Percentiles rank a stretch among this genome's conserved stretches.
These are phyloP conservation scores for Vanilla planifolia DNA, from an alignment of 106 monocot genomes.

Conservation along the genomic window DNA sequence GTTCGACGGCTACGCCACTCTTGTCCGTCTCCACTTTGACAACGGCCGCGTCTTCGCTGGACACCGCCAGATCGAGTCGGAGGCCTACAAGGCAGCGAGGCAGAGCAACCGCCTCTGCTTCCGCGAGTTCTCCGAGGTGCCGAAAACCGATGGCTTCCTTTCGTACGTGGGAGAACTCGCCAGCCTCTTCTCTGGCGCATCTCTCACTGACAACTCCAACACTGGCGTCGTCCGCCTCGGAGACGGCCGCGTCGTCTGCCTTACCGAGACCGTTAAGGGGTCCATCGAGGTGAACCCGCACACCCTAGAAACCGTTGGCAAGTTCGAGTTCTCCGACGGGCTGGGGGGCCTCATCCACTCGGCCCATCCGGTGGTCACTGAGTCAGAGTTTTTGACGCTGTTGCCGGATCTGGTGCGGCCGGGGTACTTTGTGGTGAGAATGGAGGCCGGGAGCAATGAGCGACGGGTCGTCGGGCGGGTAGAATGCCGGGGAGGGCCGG, in stretches of 20 bases:
- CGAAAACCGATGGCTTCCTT: slow-evolving; percentile 43
- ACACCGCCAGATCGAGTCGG: slow-evolving; percentile 91
- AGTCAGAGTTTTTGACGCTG: slow-evolving; percentile 65
- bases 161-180: slow-evolving; percentile 63
- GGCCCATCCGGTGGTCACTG: slow-evolving; percentile 87
- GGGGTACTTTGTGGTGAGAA: slow-evolving; percentile 82
- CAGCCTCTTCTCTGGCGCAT: slow-evolving; percentile 71
- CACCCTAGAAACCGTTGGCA: slow-evolving; percentile 77
- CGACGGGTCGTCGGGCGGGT: slow-evolving; percentile 77
- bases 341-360: slow-evolving; percentile 81
- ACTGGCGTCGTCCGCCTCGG: slow-evolving; percentile 81
- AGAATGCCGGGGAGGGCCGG: slow-evolving; percentile 63
- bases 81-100: slow-evolving; percentile 78
- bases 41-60: slow-evolving; percentile 33
- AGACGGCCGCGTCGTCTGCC: slow-evolving; percentile 90
- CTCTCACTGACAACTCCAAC: slow-evolving; percentile 97
- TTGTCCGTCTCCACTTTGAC: slow-evolving; percentile 65
- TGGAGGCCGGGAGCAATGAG: slow-evolving; percentile 74
- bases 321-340: slow-evolving; percentile 61
- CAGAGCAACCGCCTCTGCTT: slow-evolving; percentile 57
- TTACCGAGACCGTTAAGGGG: slow-evolving; percentile 90
- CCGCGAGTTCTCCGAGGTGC: slow-evolving; percentile 91
- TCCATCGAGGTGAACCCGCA: slow-evolving; percentile 70
- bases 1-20: slow-evolving; percentile 94
- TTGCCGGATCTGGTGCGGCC: slow-evolving; percentile 76